A percentile compares a stretch with the other conserved stretches of the same genome.
These are phyloP conservation scores for Linaria vulgaris DNA, from an alignment of 257 asterid species.

Conservation along the genomic window DNA sequence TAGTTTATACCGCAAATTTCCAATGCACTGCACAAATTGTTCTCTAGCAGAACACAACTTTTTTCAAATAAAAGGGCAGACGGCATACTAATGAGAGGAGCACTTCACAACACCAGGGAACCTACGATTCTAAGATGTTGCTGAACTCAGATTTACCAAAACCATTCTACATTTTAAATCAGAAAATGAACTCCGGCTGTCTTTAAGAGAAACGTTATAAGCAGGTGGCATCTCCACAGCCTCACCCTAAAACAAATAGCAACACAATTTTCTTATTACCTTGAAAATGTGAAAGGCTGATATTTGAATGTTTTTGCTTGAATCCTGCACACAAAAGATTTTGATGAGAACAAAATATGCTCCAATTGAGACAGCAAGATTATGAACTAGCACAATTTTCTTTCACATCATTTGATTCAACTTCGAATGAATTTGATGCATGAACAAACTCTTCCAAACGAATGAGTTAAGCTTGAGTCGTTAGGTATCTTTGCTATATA, in stretches of 20 bases:
- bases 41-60: not conserved
- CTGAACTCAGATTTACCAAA: not conserved
- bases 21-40: not conserved
- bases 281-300: constrained; percentile 97
- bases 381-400: constrained; percentile 15
- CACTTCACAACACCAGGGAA: too few relatives aligned
- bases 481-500: constrained; percentile 1
- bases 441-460: constrained; percentile 13
- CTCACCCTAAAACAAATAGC: constrained; percentile 15
- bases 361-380: constrained; percentile 4
- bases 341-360: constrained; percentile 21
- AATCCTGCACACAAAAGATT: constrained; percentile 59
- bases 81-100: not conserved
- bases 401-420: constrained; percentile 12
- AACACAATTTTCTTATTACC: constrained; percentile 44
- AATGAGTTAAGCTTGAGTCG: constrained; percentile 12
- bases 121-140: not conserved
- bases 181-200: not conserved
- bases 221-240: constrained; percentile 10
- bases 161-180: not conserved
- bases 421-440: constrained; percentile 18
- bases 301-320: constrained; percentile 92
- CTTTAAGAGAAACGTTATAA: too few relatives aligned
- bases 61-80: not conserved
- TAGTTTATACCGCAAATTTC: not conserved